phyloP scores from a whole-genome alignment of 2,329 filamentous ascomycete genomes.

The Ophiostoma ulmi region DNA sequence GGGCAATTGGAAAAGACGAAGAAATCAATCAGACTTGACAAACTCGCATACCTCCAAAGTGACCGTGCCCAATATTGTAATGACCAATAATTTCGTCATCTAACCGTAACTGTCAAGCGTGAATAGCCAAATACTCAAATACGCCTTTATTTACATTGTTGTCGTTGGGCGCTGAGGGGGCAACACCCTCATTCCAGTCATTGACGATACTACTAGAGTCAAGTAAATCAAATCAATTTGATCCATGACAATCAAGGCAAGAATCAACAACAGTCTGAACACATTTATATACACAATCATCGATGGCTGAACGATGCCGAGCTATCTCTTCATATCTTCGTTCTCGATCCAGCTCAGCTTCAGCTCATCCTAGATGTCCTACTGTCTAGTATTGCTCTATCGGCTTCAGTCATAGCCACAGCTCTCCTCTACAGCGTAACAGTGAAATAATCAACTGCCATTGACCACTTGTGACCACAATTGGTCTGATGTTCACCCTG shows the following conservation, averaged over 20 bases:
- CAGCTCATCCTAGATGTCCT: background rate
- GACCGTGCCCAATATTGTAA: background rate
- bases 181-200: conserved; percentile 11
- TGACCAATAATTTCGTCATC: background rate
- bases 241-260: background rate
- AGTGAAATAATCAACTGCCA: background rate
- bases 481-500: background rate
- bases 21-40: too few relatives aligned
- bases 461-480: background rate
- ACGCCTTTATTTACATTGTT: conserved; percentile 2
- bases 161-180: background rate
- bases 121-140: background rate
- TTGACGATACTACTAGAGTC: background rate
- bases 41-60: background rate
- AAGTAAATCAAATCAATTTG: background rate
- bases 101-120: background rate
- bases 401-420: background rate
- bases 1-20: too few relatives aligned
- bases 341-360: background rate
- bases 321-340: background rate
- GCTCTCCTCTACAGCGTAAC: background rate
- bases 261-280: background rate
- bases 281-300: background rate
- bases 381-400: background rate
- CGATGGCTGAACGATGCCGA: background rate